Conservation (phyloP, 2,329 filamentous ascomycete genomes). For the Fonsecaea nubica region DNA sequence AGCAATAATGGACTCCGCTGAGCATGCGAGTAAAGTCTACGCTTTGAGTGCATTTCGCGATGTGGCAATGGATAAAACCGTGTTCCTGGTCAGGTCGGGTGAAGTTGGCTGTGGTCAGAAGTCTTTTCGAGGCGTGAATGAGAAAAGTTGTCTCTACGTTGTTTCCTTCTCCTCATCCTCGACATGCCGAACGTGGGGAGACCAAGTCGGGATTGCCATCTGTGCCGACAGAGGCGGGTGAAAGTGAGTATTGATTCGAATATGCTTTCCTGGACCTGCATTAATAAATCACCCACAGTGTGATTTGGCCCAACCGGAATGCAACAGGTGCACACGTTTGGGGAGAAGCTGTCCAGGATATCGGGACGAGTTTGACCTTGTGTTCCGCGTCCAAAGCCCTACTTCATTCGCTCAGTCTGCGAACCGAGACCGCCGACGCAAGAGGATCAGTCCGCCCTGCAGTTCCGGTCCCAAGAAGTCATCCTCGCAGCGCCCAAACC, state of each 20-base stretch:
- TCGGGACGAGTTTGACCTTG: slow-evolving; percentile 44
- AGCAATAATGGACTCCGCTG: not conserved
- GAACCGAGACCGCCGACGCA: slow-evolving; percentile 29
- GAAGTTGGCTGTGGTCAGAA: slow-evolving; percentile 4
- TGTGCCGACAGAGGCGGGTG: slow-evolving; percentile 33
- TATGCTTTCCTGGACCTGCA: slow-evolving; percentile 1
- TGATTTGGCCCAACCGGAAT: slow-evolving; percentile 34
- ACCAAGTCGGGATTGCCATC: slow-evolving; percentile 36
- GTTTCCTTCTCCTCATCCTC: not conserved
- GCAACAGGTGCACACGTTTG: slow-evolving; percentile 39
- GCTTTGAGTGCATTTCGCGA: slow-evolving; percentile 20
- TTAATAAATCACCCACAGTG: slow-evolving; percentile 27
- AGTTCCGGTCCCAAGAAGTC: not conserved
- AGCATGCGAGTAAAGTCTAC: slow-evolving; percentile 6
- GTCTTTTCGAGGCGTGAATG: not conserved
- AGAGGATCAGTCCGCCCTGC: not conserved
- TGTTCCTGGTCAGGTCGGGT: not conserved
- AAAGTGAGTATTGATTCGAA: slow-evolving; percentile 31
- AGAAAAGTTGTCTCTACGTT: not conserved
- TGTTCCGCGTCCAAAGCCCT: slow-evolving; percentile 43
- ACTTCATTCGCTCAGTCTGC: slow-evolving; percentile 20
- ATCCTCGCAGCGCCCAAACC: not conserved
- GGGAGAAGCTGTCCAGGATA: slow-evolving; percentile 43
- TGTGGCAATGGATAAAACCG: slow-evolving; percentile 17
- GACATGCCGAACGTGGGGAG: slow-evolving; percentile 37